Percentiles rank a stretch among this genome's conserved stretches.
phyloP scores from a whole-genome alignment of 140 eudicot species.

The Bidens hawaiensis region DNA sequence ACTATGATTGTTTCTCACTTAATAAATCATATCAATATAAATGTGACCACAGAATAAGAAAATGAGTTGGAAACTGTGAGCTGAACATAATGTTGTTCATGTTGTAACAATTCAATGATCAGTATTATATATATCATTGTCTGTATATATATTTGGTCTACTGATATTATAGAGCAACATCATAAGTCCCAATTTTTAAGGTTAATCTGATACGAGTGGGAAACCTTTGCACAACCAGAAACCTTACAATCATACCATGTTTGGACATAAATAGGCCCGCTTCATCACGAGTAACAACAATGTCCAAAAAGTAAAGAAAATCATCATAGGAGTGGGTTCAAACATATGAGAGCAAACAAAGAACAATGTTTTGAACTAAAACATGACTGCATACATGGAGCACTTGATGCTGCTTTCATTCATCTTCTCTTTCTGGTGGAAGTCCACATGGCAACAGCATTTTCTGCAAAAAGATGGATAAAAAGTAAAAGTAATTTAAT shows the following conservation, averaged over 20 bases:
- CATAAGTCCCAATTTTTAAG: neutral
- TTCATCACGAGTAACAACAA: neutral
- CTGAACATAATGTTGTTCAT: too few species aligned
- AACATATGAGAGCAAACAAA: neutral
- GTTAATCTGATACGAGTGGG: neutral
- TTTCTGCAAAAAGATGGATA: constrained; percentile 74
- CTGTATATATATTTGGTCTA: too few species aligned
- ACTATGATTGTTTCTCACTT: too few species aligned
- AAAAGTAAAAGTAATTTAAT: too few species aligned
- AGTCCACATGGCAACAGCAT: constrained; percentile 95
- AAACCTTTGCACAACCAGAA: neutral
- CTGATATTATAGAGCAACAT: too few species aligned
- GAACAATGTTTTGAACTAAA: neutral
- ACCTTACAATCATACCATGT: neutral
- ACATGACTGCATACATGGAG: constrained; percentile 3
- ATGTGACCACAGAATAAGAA: too few species aligned
- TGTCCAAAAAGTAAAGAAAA: neutral
- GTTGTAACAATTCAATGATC: too few species aligned
- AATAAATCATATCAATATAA: too few species aligned
- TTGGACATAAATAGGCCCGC: neutral
- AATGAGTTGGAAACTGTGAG: too few species aligned
- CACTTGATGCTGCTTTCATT: constrained; percentile 22
- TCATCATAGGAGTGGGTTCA: neutral
- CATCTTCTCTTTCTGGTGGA: constrained; percentile 97
- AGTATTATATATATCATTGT: too few species aligned